Base-by-base conservation (phyloP, 1,139 yeast genomes). In the Tardiomyces depauwii region DNA sequence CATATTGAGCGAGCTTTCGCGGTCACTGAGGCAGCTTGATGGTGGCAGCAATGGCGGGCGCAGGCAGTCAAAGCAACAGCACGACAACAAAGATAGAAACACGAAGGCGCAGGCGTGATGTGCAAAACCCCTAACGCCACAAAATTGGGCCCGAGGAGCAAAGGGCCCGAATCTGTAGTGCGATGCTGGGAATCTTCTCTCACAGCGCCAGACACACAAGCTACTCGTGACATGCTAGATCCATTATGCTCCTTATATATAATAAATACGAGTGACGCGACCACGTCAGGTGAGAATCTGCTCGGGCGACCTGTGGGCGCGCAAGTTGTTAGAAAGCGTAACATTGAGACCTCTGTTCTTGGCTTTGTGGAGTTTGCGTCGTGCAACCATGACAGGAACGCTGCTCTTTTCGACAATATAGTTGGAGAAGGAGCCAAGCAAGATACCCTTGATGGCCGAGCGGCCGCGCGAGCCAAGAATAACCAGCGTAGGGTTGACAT, bases 311-410 rank as follows among this genome's bases (percentile, higher is more conserved):
- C 36, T 12, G 11, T 30, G 36, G 5, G 36, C 57, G 13, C 67
- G 55, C 30, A 66, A 51, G 57, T 59, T 70, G 58, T 60, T 71
- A 53, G 60, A 67, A 60, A 63, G 61, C 56, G 67, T 74, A 64
- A 61, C 65, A 42, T 63, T 63, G 23, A 60, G 49, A 6, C 55
- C 61, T 63, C 78, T 77, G 58, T 84, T 74, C 53, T 80, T 77
- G 51, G 83, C 72, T 68, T 85, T 81, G 66, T 83, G 83, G 59
- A 86, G 73, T 61, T 84, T 86, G 60, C 82, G 82, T 51, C 95
- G 74, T 18, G 91, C 93, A 43, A 89, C 95, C 82, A 89, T 80
- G 23, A 88, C 93, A 0, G 97, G 96, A 13, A 86, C 89, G 21
- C 85, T 72, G 58, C 86, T 77, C 59, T 81, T 78, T 14, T 87